Evolutionary conservation across 75 land plant species (phyloP).

Genomic region (Selaginella moellendorffii): DNA sequence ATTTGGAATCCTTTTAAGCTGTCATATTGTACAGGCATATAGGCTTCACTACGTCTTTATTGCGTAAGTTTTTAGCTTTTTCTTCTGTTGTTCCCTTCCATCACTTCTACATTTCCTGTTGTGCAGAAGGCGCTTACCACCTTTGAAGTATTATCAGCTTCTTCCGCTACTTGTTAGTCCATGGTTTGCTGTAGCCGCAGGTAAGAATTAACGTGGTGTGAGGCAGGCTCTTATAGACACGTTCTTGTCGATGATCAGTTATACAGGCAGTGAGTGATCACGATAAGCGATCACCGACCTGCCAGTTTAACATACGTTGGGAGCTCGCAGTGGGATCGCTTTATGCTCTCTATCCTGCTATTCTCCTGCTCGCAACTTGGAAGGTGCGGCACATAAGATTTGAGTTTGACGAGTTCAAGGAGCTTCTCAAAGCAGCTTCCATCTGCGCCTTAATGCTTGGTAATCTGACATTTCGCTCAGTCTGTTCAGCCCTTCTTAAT

Average conservation of each 20-base stretch:
- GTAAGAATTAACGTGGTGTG: conserved; percentile 28
- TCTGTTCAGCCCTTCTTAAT: neutral
- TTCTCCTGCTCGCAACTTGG: conserved; percentile 23
- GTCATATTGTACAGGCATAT: conserved; percentile 43
- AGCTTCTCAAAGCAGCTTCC: conserved; percentile 32
- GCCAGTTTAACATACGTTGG: conserved; percentile 21
- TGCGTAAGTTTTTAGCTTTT: conserved; percentile 21
- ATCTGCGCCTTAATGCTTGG: conserved; percentile 29
- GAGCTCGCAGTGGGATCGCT: conserved; percentile 21
- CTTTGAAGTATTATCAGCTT: conserved; percentile 27
- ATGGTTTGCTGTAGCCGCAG: conserved; percentile 34
- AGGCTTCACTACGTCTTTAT: conserved; percentile 44
- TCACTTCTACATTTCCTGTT: neutral
- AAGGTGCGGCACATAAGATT: conserved; percentile 36
- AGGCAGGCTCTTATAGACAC: neutral
- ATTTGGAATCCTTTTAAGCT: conserved; percentile 45
- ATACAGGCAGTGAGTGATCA: conserved; percentile 25
- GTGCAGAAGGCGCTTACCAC: conserved; percentile 46
- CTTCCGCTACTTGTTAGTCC: conserved; percentile 35
- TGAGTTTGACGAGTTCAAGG: conserved; percentile 43
- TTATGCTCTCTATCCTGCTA: conserved; percentile 22
- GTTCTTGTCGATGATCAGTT: conserved; percentile 17
- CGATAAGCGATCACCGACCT: conserved; percentile 19
- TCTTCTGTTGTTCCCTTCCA: too few relatives aligned
- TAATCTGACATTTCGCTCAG: conserved; percentile 4